Conservation (phyloP, 352 stramenopile genomes). For the Phytophthora tentaculata region DNA sequence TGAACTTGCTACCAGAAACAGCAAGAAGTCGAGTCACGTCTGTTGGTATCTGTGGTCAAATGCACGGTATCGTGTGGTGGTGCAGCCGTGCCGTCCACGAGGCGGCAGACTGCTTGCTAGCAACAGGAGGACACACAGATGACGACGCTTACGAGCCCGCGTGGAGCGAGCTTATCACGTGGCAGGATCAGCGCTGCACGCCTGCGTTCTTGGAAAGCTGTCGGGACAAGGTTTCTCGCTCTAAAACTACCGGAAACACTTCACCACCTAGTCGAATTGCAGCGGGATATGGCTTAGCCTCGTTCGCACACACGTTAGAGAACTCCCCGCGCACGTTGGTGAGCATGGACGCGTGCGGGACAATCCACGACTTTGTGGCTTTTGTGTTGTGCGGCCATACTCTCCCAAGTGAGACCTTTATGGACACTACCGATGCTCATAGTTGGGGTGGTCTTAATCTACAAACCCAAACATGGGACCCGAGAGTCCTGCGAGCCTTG, state of each 20-base stretch:
- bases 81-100: slow-evolving; percentile 46
- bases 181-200: slow-evolving; percentile 82
- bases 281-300: slow-evolving; percentile 74
- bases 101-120: slow-evolving; percentile 37
- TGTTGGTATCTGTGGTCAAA: slow-evolving; percentile 84
- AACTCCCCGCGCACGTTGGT: slow-evolving; percentile 40
- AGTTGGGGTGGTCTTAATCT: slow-evolving; percentile 78
- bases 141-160: slow-evolving; percentile 21
- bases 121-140: slow-evolving; percentile 7
- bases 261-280: slow-evolving; percentile 42
- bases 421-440: slow-evolving; percentile 79
- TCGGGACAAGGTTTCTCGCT: slow-evolving; percentile 24
- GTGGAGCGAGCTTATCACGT: slow-evolving; percentile 79
- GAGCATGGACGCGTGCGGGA: slow-evolving; percentile 75
- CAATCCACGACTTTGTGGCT: slow-evolving; percentile 80
- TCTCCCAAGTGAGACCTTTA: slow-evolving; percentile 44
- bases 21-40: slow-evolving; percentile 36
- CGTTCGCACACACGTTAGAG: slow-evolving; percentile 63
- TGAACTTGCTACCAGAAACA: slow-evolving; percentile 40
- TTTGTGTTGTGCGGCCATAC: slow-evolving; percentile 74
- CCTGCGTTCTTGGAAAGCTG: slow-evolving; percentile 54
- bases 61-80: slow-evolving; percentile 90
- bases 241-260: slow-evolving; percentile 5
- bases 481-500: slow-evolving; percentile 50
- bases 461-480: slow-evolving; percentile 51